Base-by-base conservation (phyloP, 2,329 filamentous ascomycete genomes). In the Talaromyces marneffei region DNA sequence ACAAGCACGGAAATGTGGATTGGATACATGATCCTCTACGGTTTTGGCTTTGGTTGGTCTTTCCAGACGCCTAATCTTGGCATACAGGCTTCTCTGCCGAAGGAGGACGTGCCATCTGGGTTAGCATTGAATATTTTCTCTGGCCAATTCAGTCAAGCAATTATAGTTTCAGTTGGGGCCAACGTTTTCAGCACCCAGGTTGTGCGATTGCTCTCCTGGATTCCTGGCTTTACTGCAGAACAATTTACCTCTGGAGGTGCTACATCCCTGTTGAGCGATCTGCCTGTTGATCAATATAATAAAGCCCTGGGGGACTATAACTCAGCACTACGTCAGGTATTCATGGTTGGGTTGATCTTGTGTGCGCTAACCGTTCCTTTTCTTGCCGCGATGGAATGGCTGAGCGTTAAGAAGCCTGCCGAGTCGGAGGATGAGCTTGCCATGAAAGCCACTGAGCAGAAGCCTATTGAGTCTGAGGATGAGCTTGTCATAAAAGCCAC, bases 21-120 rank as follows among this genome's bases (percentile, higher is more conserved):
- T 57, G 69, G 69, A 18, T 73, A 71, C 55, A 66, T 71, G 57
- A 61, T 68, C 5, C 27, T 73, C 12, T 70, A 63, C 55, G 70
- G 70, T 33, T 25, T 71, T 20, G 71, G 71, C 2, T 5, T 58
- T 2, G 57, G 20, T 4, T 57, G 31, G 33, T 60, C 6, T 39
- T 50, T 46, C 35, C 52, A 57, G 25, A 48, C 27, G 52, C 59
- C 31, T 37, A 64, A 35, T 12, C 10, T 58, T 16, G 56, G 6
- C 14, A 8, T 39, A 9, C 56, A 58, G 42, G 20, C 42, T 18
- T n/a, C 20, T 23, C n/a, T 58, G 18, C 25, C 20, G 2, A 50
- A 50, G 20, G 39, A 12, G 20, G 56, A 58, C n/a, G 29, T 58
- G 3, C 27, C 39, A 9, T 9, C 33, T 5, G 56, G 56, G 2